Evolutionary conservation across 1,284 basidiomycete genomes (phyloP), one percentile per base, ranked within the genome.

Genomic region (Leucoagaricus sp.): DNA sequence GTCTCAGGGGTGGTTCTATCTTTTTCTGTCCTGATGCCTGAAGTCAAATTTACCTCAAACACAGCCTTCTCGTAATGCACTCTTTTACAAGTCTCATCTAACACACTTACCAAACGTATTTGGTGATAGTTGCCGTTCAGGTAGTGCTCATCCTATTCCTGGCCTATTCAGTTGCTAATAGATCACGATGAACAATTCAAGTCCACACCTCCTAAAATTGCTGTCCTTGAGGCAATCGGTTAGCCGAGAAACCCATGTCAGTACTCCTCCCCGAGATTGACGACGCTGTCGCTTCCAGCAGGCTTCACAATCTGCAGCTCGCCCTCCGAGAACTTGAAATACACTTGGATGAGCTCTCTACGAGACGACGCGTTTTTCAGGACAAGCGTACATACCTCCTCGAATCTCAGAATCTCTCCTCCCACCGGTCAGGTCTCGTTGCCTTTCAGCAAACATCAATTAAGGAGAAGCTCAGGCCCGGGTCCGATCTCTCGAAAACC

Each of bases 241-340:
- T 21, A 49, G 12, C 12, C n/a, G 13, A 9, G n/a, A 9, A 5
- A 26, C 44, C 34, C 8, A 53, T 53, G 51, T 53, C 51, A n/a
- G 36, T 53, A 25, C 42, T 53, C 13, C 44, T 46, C 9, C 33
- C 51, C 15, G 51, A 53, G 12, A 46, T 46, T 26, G 51, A 46
- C 23, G 41, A 46, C 21, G 42, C 29, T 17, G 33, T 17, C 25
- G 42, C 42, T 46, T n/a, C 21, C 21, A 8, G 29, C 23, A 45
- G 41, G 21, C 21, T 53, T 8, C 29, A 26, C 10, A 36, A 15
- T 21, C 23, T 53, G 29, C 21, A 26, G 23, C 7, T n/a, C 10
- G 25, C 42, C 6, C 8, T 53, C 10, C 44, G 17, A 12, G 31
- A 46, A 23, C 41, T 53, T 23, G 42, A 45, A 17, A 45, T 17